Evolutionary conservation across 352 stramenopile species (phyloP), one percentile per base, ranked within the genome.

Genomic region (Globisporangium takayamanum): DNA sequence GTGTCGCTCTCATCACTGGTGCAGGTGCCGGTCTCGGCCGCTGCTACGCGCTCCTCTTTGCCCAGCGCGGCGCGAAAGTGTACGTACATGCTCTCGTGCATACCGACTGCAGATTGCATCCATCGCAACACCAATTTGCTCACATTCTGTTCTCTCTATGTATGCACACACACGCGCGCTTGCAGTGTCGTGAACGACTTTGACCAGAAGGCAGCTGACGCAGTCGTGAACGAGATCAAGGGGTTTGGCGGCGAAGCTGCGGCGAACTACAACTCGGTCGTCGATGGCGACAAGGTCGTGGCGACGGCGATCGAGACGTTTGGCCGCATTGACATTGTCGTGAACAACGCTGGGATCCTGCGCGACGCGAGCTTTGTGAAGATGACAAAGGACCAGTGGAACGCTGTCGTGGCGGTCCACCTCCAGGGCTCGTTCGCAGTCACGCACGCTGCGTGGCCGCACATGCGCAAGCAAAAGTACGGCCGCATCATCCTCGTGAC

Each of bases 321-420:
- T 42, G 80, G 79, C 20, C 82, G 85, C 55, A 72, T 94, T 25
- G 84, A 94, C 57, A 92, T 94, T 33, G 44, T 94, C n/a, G 76
- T 92, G 44, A 94, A 94, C 76, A 99, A 99, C 72, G 96, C 96
- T 14, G 94, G 90, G 11, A 95, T 98, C 65, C 66, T 99, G 76
- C 80, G 96, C 66, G 71, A 97, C 83, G 75, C 89, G 60, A 82
- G 68, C 52, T 97, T 97, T 66, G 65, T 74, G 64, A 96, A 96
- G 72, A 96, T 97, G 89, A 86, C 69, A 45, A 86, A 95, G 62
- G 72, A 84, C 20, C 75, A 96, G 59, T 97, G 87, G 86, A 88
- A 96, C 62, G 71, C 79, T 36, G 85, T 96, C 54, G 72, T 93
- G 14, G 74, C 78, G 57, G 83, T 92, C 18, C 86, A 96, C 72